Base-by-base conservation (phyloP, 768 basidiomycete species). In the Collybia sordida region DNA sequence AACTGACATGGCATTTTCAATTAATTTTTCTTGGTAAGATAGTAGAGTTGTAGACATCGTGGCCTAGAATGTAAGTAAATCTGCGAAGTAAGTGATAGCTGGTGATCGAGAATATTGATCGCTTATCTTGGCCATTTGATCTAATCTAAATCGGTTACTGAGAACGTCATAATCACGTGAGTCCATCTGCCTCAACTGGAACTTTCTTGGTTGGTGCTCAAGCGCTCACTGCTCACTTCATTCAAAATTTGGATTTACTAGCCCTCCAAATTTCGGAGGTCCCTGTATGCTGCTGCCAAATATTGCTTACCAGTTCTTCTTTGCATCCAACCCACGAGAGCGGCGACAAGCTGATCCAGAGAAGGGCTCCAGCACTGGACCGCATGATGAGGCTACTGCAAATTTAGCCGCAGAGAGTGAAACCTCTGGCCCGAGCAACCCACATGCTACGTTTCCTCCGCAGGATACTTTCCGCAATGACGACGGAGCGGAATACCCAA, bases 1-100 rank as follows among this genome's bases (percentile, higher is more conserved):
- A 9, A 81, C 80, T 4, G 75, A 64, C 76, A 89, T 82, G 3
- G 86, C 72, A 59, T 83, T 79, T 51, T 81, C 71, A 52, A 93
- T 90, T 45, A 93, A 76, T 48, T 85, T 79, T 0, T 70, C 70
- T 60, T 88, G 85, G 61, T 85, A 83, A 6, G 62, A 47, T 39
- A 77, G 65, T 3, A 86, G 64, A 14, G 63, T 37, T 22, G 64
- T 41, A 3, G 66, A 44, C 64, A 67, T 70, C 4, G 31, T 31
- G 31, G 14, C 14, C 5, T 11, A 31, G 44, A 49, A 59, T 37
- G 22, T 25, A 34, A 25, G 43, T 28, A 27, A 12, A 31, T n/a
- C n/a, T n/a, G n/a, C n/a, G n/a, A n/a, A n/a, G n/a, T n/a, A n/a
- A n/a, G n/a, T n/a, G n/a, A n/a, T n/a, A n/a, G n/a, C n/a, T n/a